These are phyloP conservation scores for Centrapalus pauciflorus DNA, from an alignment of 129 eudicot species.

Conservation along the genomic window DNA sequence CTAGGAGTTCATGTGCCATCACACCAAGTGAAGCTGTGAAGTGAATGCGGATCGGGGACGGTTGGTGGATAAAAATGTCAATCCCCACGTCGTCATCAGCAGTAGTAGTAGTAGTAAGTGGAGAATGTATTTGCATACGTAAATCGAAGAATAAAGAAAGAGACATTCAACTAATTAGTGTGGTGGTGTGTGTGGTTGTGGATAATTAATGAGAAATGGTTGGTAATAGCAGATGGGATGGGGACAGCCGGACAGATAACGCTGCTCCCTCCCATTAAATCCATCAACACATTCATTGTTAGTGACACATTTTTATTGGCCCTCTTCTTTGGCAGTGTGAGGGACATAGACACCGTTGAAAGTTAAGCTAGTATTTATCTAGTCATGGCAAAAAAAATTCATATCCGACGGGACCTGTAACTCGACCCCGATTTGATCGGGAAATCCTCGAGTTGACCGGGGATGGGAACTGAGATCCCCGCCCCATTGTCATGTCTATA, in stretches of 20 bases:
- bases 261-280: not conserved
- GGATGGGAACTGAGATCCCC: too few species aligned
- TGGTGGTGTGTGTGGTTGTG: not conserved
- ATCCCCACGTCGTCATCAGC: not conserved
- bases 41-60: slow-evolving; percentile 25
- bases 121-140: not conserved
- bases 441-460: too few species aligned
- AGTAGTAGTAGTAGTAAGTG: not conserved
- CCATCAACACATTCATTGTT: too few species aligned
- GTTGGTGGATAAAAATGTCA: slow-evolving; percentile 17
- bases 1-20: not conserved
- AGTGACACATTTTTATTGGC: not conserved
- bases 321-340: slow-evolving; percentile 5
- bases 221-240: slow-evolving; percentile 18
- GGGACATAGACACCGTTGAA: too few species aligned
- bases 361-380: too few species aligned
- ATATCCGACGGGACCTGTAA: too few species aligned
- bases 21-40: not conserved
- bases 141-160: not conserved
- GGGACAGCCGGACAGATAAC: slow-evolving; percentile 13
- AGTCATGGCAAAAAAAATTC: too few species aligned
- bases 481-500: too few species aligned
- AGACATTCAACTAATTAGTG: slow-evolving; percentile 15
- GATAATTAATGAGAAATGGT: not conserved
- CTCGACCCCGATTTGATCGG: too few species aligned